Conservation (phyloP, 1,284 basidiomycete genomes). For the Apiotrichum brassicae region DNA sequence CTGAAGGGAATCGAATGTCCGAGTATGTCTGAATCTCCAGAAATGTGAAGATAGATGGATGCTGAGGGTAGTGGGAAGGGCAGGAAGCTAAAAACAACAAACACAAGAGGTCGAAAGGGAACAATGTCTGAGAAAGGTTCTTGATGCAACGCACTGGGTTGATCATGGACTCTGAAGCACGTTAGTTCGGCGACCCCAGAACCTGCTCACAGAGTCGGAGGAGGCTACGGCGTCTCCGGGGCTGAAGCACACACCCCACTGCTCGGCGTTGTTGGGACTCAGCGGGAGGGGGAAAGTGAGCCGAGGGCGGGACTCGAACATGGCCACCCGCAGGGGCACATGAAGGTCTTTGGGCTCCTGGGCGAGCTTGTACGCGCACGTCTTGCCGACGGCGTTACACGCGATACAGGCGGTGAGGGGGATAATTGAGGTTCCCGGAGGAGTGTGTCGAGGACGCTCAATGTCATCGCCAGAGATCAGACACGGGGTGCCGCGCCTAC, state of each 20-base stretch:
- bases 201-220: no score
- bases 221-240: background rate
- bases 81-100: no score
- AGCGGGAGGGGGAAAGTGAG: background rate
- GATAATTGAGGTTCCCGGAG: background rate
- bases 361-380: background rate
- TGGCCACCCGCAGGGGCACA: background rate
- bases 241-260: constrained; percentile 1
- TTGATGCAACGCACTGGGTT: no score
- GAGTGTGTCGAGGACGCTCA: background rate
- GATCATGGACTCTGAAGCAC: no score
- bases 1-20: no score
- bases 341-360: background rate
- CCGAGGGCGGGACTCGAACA: background rate
- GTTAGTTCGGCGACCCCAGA: no score
- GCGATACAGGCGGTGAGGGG: background rate
- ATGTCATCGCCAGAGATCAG: background rate
- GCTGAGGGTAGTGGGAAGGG: no score
- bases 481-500: background rate
- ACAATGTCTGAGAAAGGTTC: no score
- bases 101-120: no score
- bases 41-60: no score
- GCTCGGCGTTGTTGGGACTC: background rate
- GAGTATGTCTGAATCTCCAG: no score
- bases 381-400: background rate